Evolutionary conservation across 208 protist genomes (phyloP).

Genomic region (Kentomonas sorsogonicus): DNA sequence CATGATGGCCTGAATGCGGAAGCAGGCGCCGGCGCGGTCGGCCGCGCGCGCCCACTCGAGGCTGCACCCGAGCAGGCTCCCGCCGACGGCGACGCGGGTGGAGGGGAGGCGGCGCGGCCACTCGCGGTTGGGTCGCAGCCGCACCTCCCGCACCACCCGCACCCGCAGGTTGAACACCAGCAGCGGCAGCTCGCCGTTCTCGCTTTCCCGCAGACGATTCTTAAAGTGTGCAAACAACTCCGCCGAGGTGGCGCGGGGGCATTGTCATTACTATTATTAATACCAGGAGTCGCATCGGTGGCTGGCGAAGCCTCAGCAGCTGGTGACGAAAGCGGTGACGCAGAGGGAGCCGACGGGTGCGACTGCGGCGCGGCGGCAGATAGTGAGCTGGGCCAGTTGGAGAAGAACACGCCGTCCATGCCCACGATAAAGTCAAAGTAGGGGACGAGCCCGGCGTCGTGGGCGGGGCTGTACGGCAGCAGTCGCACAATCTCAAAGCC

Average conservation of each 20-base stretch:
- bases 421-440: slow-evolving; percentile 88
- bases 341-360: too few relatives aligned
- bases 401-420: slow-evolving; percentile 38
- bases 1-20: slow-evolving; percentile 67
- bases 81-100: too few relatives aligned
- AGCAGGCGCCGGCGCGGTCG: slow-evolving; percentile 28
- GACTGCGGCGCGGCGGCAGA: too few relatives aligned
- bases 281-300: too few relatives aligned
- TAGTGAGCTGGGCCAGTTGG: too few relatives aligned
- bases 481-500: slow-evolving; percentile 81
- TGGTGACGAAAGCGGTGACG: too few relatives aligned
- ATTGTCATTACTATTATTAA: too few relatives aligned
- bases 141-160: slow-evolving; percentile 54
- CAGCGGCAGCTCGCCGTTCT: slow-evolving; percentile 38
- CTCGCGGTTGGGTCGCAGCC: too few relatives aligned
- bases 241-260: too few relatives aligned
- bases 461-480: slow-evolving; percentile 66
- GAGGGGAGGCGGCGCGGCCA: too few relatives aligned
- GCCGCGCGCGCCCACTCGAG: slow-evolving; percentile 61
- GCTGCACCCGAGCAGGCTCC: slow-evolving; percentile 75
- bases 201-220: slow-evolving; percentile 34
- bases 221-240: slow-evolving; percentile 72
- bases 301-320: too few relatives aligned
- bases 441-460: slow-evolving; percentile 65
- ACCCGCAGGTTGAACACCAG: slow-evolving; percentile 64